Percentiles rank a stretch among this genome's conserved stretches.
Conservation (phyloP, 139 green algal species). For the Ettlia oleoabundans region DNA sequence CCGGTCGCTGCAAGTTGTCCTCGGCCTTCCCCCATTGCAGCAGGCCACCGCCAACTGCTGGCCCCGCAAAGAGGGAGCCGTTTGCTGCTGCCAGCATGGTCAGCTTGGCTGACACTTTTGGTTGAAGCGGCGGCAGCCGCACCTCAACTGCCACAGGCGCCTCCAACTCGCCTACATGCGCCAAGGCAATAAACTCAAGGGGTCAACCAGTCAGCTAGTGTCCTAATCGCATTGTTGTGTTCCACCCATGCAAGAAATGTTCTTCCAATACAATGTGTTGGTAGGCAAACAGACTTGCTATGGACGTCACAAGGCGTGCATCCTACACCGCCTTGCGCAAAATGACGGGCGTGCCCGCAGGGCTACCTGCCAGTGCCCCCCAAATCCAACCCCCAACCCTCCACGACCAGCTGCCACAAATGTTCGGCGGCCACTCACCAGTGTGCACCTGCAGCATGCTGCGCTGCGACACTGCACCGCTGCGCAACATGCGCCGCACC, state of each 20-base stretch:
- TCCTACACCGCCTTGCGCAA: too few species aligned
- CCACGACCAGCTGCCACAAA: background rate
- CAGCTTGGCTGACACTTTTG: constrained; percentile 57
- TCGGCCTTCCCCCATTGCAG: constrained; percentile 50
- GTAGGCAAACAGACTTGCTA: too few species aligned
- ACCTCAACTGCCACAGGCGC: constrained; percentile 52
- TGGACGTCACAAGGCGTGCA: too few species aligned
- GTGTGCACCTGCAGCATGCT: background rate
- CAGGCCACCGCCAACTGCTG: constrained; percentile 35
- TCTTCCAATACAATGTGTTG: background rate
- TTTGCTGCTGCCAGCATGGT: constrained; percentile 48
- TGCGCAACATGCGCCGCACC: constrained; percentile 15
- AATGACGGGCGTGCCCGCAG: too few species aligned
- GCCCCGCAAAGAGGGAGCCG: constrained; percentile 70
- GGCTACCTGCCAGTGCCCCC: too few species aligned
- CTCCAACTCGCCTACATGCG: background rate
- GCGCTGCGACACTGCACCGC: background rate
- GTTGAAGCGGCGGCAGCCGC: constrained; percentile 65
- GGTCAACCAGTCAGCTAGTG: too few species aligned
- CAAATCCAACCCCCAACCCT: too few species aligned
- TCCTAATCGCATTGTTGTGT: too few species aligned
- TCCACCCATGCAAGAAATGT: too few species aligned
- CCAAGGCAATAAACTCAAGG: too few species aligned
- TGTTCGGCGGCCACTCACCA: background rate
- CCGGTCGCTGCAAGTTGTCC: constrained; percentile 29